Evolutionary conservation across 1,139 yeast species (phyloP).

Genomic region (Hansenula anomala): DNA sequence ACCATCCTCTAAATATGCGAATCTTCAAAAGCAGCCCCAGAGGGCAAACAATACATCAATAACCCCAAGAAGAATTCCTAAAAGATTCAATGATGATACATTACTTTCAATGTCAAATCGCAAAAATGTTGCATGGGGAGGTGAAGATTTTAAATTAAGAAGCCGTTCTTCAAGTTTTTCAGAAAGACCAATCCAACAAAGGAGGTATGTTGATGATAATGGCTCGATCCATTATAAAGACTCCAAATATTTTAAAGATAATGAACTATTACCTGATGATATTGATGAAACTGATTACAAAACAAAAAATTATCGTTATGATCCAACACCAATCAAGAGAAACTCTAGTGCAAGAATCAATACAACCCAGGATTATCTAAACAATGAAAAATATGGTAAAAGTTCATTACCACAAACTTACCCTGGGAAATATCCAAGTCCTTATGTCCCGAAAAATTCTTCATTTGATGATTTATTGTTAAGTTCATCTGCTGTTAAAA

Average conservation of each 20-base stretch:
- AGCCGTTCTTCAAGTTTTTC: slow-evolving; percentile 8
- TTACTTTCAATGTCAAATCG: not conserved
- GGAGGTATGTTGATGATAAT: not conserved
- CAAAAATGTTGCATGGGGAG: slow-evolving; percentile 16
- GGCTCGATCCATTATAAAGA: not conserved
- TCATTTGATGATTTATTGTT: slow-evolving; percentile 11
- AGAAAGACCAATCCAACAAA: not conserved
- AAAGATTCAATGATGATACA: slow-evolving; percentile 4
- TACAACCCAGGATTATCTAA: not conserved
- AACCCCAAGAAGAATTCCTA: slow-evolving; percentile 1
- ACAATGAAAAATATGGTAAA: not conserved
- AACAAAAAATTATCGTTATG: not conserved
- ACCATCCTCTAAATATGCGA: slow-evolving; percentile 18
- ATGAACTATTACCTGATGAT: slow-evolving; percentile 8
- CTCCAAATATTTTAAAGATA: slow-evolving; percentile 6
- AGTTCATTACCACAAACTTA: slow-evolving; percentile 12
- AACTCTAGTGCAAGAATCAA: too few species aligned
- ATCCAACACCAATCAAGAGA: too few species aligned
- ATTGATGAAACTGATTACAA: not conserved
- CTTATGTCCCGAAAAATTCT: slow-evolving; percentile 10
- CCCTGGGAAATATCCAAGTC: slow-evolving; percentile 20
- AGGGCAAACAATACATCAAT: slow-evolving; percentile 1
- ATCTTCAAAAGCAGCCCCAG: not conserved
- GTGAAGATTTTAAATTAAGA: slow-evolving; percentile 5
- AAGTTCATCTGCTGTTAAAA: slow-evolving; percentile 14